These are phyloP conservation scores for Periconia macrospinosa DNA, from an alignment of 2,329 filamentous ascomycete species.

Conservation along the genomic window DNA sequence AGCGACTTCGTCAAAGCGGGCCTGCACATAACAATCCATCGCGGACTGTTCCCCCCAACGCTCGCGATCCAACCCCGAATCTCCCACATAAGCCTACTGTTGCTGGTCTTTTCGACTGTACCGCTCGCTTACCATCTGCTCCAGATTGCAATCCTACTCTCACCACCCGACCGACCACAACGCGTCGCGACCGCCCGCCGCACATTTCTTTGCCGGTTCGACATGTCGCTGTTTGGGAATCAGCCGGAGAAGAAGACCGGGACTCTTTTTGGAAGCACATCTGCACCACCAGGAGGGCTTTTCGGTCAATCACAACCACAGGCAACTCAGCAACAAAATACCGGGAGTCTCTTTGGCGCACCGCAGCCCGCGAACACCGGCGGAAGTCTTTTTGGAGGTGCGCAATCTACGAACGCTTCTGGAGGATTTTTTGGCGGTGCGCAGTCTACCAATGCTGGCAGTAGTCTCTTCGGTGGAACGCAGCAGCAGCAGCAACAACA, in stretches of 20 bases:
- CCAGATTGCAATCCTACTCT: not conserved
- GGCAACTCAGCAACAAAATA: slow-evolving; percentile 37
- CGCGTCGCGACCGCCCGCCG: slow-evolving; percentile 1
- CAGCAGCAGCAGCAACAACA: slow-evolving; percentile 29
- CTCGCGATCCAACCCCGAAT: not conserved
- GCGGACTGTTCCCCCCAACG: not conserved
- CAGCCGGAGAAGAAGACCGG: slow-evolving; percentile 38
- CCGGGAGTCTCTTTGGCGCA: slow-evolving; percentile 22
- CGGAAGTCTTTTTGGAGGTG: slow-evolving; percentile 21
- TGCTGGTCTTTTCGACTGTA: not conserved
- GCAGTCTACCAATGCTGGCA: slow-evolving; percentile 10
- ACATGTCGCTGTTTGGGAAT: slow-evolving; percentile 37
- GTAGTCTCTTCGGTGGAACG: slow-evolving; percentile 25
- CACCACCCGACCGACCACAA: not conserved
- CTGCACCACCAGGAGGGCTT: slow-evolving; percentile 41
- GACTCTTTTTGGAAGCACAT: slow-evolving; percentile 40
- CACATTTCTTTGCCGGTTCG: slow-evolving; percentile 1
- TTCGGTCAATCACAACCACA: slow-evolving; percentile 44
- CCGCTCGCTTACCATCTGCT: not conserved
- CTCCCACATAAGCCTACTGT: not conserved
- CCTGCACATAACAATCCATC: not conserved
- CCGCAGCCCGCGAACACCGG: slow-evolving; percentile 12
- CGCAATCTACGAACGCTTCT: slow-evolving; percentile 19
- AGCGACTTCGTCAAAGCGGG: not conserved
- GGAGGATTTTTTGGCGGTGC: slow-evolving; percentile 19